Percentiles rank a stretch among this genome's conserved stretches.
Evolutionary conservation across 495 filamentous ascomycete genomes (phyloP).

Genomic region (Friedmanniomyces simplex): DNA sequence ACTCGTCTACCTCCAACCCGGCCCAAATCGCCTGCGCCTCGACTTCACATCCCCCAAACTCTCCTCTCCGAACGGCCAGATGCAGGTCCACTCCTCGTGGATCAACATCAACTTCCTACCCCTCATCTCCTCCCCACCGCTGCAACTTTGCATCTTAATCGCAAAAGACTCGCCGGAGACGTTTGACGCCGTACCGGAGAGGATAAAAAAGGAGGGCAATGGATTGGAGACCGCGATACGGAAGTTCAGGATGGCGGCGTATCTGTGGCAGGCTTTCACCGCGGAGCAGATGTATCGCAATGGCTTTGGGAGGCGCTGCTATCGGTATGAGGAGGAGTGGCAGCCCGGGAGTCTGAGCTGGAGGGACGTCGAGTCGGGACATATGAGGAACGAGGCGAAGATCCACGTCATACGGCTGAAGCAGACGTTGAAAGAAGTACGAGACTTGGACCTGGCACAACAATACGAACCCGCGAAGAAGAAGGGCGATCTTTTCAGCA

Average conservation of each 20-base stretch:
- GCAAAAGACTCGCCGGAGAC: conserved; percentile 80
- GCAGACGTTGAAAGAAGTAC: conserved; percentile 76
- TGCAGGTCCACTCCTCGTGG: conserved; percentile 64
- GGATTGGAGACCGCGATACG: conserved; percentile 64
- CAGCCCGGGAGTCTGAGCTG: conserved; percentile 63
- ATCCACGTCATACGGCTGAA: conserved; percentile 70
- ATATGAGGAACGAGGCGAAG: conserved; percentile 80
- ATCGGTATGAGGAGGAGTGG: conserved; percentile 90
- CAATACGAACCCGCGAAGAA: conserved; percentile 58
- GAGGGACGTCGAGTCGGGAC: conserved; percentile 54
- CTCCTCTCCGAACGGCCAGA: conserved; percentile 54
- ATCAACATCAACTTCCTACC: conserved; percentile 77
- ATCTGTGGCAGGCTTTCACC: conserved; percentile 93
- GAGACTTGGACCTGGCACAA: conserved; percentile 69
- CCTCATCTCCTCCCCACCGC: conserved; percentile 59
- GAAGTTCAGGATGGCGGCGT: conserved; percentile 85
- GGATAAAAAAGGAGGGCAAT: conserved; percentile 67
- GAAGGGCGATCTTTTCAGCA: conserved; percentile 60
- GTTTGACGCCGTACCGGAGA: conserved; percentile 70
- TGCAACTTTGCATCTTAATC: conserved; percentile 75
- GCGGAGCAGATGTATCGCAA: conserved; percentile 90
- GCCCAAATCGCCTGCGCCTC: conserved; percentile 73
- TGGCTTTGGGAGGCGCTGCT: conserved; percentile 69
- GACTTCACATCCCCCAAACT: conserved; percentile 78
- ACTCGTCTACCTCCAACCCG: conserved; percentile 74